phyloP scores from a whole-genome alignment of 768 basidiomycete species.

The Suillus hirtellus region DNA sequence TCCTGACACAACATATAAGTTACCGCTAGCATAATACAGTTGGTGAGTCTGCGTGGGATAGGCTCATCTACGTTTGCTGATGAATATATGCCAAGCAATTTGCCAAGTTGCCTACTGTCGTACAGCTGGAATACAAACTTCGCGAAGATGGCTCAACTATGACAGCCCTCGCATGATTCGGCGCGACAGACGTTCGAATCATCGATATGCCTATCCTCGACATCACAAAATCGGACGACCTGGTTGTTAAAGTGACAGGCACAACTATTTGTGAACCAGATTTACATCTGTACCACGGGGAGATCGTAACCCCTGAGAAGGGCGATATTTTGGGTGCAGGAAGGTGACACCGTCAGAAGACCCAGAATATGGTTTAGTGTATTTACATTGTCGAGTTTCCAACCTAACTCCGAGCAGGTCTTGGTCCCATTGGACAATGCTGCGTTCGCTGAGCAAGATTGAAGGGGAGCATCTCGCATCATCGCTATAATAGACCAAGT shows the following conservation, averaged over 20 bases:
- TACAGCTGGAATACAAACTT: constrained; percentile 46
- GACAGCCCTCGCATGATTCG: constrained; percentile 73
- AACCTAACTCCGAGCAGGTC: constrained; percentile 35
- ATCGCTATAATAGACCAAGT: constrained; percentile 67
- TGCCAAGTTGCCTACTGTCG: constrained; percentile 40
- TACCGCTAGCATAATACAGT: constrained; percentile 29
- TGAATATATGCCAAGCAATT: constrained; percentile 28
- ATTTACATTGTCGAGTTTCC: neutral
- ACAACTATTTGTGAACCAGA: constrained; percentile 74
- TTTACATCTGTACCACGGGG: constrained; percentile 65
- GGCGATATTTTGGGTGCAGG: constrained; percentile 77
- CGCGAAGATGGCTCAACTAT: constrained; percentile 56
- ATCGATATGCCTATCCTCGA: constrained; percentile 53
- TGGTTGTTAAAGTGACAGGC: constrained; percentile 74
- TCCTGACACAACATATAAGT: constrained; percentile 27
- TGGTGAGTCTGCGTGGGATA: constrained; percentile 19
- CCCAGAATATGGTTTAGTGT: constrained; percentile 55
- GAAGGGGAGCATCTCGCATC: constrained; percentile 66
- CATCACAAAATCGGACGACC: constrained; percentile 73
- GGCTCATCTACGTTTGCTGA: neutral
- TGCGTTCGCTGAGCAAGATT: constrained; percentile 60
- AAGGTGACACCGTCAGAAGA: constrained; percentile 61
- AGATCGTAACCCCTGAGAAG: constrained; percentile 66
- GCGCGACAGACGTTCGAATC: constrained; percentile 46
- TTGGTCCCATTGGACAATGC: constrained; percentile 68